Base-by-base conservation (phyloP, 1,139 yeast genomes). In the Spathaspora sp. region DNA sequence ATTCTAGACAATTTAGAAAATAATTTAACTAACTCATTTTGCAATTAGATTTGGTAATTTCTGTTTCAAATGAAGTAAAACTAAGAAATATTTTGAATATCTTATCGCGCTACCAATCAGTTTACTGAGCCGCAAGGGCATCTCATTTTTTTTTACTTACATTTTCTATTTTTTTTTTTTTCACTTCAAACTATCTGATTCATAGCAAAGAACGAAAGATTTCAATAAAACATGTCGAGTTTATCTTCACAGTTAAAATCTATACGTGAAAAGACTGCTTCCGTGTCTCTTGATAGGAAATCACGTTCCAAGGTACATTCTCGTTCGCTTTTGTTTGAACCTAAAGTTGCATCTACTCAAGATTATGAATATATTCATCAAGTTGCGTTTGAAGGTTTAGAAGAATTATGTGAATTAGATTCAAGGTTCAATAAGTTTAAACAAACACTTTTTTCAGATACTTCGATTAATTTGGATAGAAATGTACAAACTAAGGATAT, bases 331-430 rank as follows among this genome's bases (percentile, higher is more conserved):
- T 80, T 93, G 38, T 91, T 86, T 64, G 96, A 89, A 44, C 79
- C 97, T 8, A 83, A 86, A 59, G 83, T 82, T 48, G 99, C 99
- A 23, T 88, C 96, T 9, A 80, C 91, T 34, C 99, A 95, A 70
- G 99, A 95, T 64, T 90, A 81, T 60, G 97, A 90, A 59, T 76
- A 85, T 45, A 82, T 93, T 51, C 88, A 78, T 61, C 80, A 84
- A 46, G 79, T 82, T 47, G 87, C 95, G 2, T 58, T 78, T 7
- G 95, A 86, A 51, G 97, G 96, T 0, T 75, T 90, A 44, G 82
- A 81, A 36, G 95, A 89, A 55, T 73, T 93, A 44, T 79, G 78
- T 43, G 70, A 76, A 15, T 66, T 91, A 18, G 97, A 93, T 58
- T 74, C 80, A n/a, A 77, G 93, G 48, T 91, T 93, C 61, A 62